phyloP scores from a whole-genome alignment of 148 eudicot genomes.

The Camellia granthamiana region DNA sequence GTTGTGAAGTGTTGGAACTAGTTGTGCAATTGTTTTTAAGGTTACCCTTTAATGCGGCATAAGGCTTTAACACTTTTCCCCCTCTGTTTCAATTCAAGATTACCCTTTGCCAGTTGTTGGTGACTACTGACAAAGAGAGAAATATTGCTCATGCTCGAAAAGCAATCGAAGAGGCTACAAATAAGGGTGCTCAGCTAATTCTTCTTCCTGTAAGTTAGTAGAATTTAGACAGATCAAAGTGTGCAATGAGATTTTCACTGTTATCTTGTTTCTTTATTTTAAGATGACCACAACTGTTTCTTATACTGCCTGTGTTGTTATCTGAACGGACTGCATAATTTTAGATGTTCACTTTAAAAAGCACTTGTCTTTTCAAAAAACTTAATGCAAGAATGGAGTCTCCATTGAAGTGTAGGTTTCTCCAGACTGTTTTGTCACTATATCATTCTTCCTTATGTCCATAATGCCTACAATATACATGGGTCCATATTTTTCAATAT shows the following conservation, averaged over 20 bases:
- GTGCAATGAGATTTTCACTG: background rate
- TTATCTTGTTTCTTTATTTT: background rate
- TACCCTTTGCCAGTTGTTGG: constrained; percentile 85
- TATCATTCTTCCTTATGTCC: background rate
- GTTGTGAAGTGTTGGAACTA: background rate
- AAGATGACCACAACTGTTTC: background rate
- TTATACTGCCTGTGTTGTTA: background rate
- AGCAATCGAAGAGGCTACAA: constrained; percentile 80
- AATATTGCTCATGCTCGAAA: constrained; percentile 75
- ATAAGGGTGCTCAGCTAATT: constrained; percentile 83
- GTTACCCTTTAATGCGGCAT: background rate
- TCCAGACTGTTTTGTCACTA: background rate
- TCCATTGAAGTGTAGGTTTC: background rate
- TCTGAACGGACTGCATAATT: background rate
- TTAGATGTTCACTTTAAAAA: background rate
- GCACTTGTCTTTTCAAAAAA: background rate
- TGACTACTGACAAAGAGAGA: constrained; percentile 81
- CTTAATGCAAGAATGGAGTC: background rate
- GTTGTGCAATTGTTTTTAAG: background rate
- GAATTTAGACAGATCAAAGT: background rate
- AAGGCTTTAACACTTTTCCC: background rate
- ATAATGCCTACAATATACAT: background rate
- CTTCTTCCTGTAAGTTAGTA: constrained; percentile 61
- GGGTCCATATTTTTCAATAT: background rate
- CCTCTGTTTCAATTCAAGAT: constrained; percentile 61